Base-by-base conservation (phyloP, 176 grass and related monocot species). In the Aegilops umbellulata region DNA sequence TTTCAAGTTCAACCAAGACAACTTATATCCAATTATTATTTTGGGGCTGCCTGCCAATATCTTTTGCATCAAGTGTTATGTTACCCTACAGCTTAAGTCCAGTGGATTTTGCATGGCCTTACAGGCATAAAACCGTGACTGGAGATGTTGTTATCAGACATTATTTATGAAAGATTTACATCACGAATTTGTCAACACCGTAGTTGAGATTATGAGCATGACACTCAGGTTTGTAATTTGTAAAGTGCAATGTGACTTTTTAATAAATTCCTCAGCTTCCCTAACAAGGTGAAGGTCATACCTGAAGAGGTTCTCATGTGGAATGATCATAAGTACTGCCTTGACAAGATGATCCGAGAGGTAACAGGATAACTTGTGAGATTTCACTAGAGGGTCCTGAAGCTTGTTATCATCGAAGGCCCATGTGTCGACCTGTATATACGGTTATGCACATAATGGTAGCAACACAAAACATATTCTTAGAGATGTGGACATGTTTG, bases 331-430 rank as follows among this genome's bases (percentile, higher is more conserved):
- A 41, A 53, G 2, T 35, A 36, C 20, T 82, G 9, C 23, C 44
- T 58, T 20, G 80, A 64, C 77, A 80, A 64, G 77, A 35, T 64
- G 23, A 44, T 65, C 77, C 12, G 35, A 64, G 58, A 42, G 32
- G 7, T 79, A 79, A 12, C 6, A 26, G 0, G 31, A 49, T 57
- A 7, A 39, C 55, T 60, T 41, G 19, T 41, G 20, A 65, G 65
- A 83, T 57, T 27, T 73, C 67, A 72, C 10, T 70, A 36, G 63
- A 17, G 30, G 19, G 4, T 71, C 47, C 13, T 5, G 49, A 71
- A 82, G 65, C 73, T 31, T 23, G 55, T 22, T 84, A 74, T 63
- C 61, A 30, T 74, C 36, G 35, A 84, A 62, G 10, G 60, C n/a
- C 2, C 26, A 15, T 74, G 17, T 23, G 6, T 69, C 25, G 10